These are phyloP conservation scores for Nematodospora anomalae DNA, from an alignment of 1,139 yeast genomes.

Conservation along the genomic window DNA sequence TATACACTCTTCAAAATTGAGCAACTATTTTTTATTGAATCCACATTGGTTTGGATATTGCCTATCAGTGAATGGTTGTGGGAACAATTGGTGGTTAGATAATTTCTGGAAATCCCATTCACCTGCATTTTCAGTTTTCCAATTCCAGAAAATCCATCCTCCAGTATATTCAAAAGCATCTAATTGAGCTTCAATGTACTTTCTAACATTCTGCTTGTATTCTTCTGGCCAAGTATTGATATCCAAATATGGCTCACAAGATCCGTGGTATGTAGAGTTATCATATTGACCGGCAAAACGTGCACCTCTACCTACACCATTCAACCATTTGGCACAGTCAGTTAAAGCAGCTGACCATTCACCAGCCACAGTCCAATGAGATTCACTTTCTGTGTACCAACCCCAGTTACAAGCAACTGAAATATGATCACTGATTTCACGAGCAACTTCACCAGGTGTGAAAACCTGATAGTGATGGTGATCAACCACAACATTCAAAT, in stretches of 20 bases:
- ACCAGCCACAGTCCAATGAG: conserved; percentile 78
- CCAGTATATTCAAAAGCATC: conserved; percentile 70
- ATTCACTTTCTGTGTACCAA: conserved; percentile 46
- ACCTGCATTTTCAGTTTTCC: conserved; percentile 79
- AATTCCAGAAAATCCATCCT: conserved; percentile 96
- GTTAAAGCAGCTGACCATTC: conserved; percentile 96
- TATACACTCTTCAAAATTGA: no score
- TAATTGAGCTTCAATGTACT: conserved; percentile 83
- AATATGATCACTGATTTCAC: conserved; percentile 62
- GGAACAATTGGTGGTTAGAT: conserved; percentile 69
- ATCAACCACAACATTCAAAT: conserved; percentile 73
- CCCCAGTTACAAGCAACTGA: conserved; percentile 66
- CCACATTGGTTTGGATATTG: conserved; percentile 70
- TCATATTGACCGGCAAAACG: conserved; percentile 75
- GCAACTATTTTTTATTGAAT: conserved; percentile 14
- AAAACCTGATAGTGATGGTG: conserved; percentile 95
- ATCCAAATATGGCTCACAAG: conserved; percentile 62
- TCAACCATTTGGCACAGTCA: conserved; percentile 89
- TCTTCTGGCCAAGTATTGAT: conserved; percentile 59
- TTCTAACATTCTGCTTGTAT: conserved; percentile 59
- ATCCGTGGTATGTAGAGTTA: conserved; percentile 53
- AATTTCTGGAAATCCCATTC: conserved; percentile 95
- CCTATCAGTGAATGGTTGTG: conserved; percentile 72
- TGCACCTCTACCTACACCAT: conserved; percentile 88
- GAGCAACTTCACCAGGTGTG: conserved; percentile 56